Conservation (phyloP, 1,284 basidiomycete genomes). For the Chondrostereum purpureum region DNA sequence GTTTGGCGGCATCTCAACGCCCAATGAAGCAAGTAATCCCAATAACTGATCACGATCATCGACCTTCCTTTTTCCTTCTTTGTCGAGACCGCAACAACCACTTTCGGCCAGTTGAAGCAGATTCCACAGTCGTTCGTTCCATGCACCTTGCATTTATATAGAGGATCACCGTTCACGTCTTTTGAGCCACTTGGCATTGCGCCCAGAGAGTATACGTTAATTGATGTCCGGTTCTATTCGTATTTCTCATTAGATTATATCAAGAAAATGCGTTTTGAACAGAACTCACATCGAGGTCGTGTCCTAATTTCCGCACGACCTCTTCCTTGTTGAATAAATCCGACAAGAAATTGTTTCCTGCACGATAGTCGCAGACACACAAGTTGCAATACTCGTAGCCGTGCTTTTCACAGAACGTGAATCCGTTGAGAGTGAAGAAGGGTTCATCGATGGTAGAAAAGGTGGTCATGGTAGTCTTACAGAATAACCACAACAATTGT, state of each 20-base stretch:
- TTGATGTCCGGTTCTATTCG: constrained; percentile 1
- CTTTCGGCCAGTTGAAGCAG: constrained; percentile 26
- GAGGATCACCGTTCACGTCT: constrained; percentile 7
- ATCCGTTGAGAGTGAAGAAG: constrained; percentile 4
- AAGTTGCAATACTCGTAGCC: constrained; percentile 4
- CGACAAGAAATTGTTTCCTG: constrained; percentile 1
- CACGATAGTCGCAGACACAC: constrained; percentile 5
- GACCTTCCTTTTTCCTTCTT: background rate
- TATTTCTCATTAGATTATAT: background rate
- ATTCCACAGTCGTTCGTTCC: constrained; percentile 20
- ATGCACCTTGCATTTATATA: constrained; percentile 23
- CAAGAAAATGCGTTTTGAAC: too few relatives aligned
- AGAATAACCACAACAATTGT: too few relatives aligned
- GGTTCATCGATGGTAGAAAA: constrained; percentile 1
- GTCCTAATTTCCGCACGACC: background rate
- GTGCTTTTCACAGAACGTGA: constrained; percentile 5
- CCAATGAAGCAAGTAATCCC: background rate
- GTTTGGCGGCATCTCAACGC: too few relatives aligned
- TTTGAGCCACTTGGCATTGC: constrained; percentile 18
- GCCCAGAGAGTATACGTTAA: constrained; percentile 21
- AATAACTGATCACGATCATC: background rate
- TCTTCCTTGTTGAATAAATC: constrained; percentile 1
- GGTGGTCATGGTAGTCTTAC: too few relatives aligned
- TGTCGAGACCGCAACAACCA: constrained; percentile 11
- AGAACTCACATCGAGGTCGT: too few relatives aligned